Evolutionary conservation across 257 asterid species (phyloP).

Genomic region (Solanum dulcamara): DNA sequence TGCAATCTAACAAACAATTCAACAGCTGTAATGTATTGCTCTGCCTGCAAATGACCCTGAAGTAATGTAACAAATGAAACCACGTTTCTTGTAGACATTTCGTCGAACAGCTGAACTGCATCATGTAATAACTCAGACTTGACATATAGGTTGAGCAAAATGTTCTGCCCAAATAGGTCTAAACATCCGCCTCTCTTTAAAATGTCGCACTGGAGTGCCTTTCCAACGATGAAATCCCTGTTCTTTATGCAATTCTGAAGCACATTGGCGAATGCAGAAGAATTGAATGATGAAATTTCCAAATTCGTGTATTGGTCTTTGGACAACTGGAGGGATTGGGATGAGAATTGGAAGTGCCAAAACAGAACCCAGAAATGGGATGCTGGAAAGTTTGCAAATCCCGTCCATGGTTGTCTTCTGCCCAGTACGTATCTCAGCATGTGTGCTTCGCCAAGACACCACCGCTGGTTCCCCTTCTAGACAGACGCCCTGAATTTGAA

Average conservation of each 20-base stretch:
- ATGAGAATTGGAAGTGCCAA: slow-evolving; percentile 6
- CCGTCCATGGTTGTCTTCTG: slow-evolving; percentile 8
- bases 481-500: too few relatives aligned
- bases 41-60: slow-evolving; percentile 15
- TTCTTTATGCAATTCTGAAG: slow-evolving; percentile 16
- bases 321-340: background rate
- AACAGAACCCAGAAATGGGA: background rate
- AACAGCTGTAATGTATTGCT: slow-evolving; percentile 9
- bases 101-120: slow-evolving; percentile 24
- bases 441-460: background rate
- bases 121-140: slow-evolving; percentile 15
- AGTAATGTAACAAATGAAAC: slow-evolving; percentile 38
- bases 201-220: slow-evolving; percentile 15
- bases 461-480: background rate
- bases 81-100: slow-evolving; percentile 20
- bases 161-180: slow-evolving; percentile 61
- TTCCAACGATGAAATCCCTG: background rate
- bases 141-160: slow-evolving; percentile 38
- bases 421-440: slow-evolving; percentile 10
- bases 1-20: slow-evolving; percentile 22
- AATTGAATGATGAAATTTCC: slow-evolving; percentile 25
- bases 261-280: slow-evolving; percentile 22
- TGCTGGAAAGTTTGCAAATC: background rate
- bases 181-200: slow-evolving; percentile 18
- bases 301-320: slow-evolving; percentile 9